Base-by-base conservation (phyloP, 768 basidiomycete genomes). In the Chlorophyllum brunneum region DNA sequence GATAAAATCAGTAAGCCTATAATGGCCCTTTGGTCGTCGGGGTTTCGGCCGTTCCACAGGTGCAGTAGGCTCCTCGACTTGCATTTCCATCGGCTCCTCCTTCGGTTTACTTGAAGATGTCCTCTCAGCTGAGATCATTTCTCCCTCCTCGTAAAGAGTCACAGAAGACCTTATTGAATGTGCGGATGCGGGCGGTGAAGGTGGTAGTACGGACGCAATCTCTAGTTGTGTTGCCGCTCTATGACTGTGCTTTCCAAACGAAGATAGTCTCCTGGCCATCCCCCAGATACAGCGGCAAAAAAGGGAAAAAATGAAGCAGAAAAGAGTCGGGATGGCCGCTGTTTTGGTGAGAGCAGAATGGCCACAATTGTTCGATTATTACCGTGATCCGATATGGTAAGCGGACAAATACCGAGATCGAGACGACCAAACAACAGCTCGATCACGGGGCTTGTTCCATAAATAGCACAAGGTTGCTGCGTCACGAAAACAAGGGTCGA, bases 1-100 rank as follows among this genome's bases (percentile, higher is more conserved):
- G 57, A 83, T 79, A 58, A 92, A 93, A 64, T 93, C 91, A 37
- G 74, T 59, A 18, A 93, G 77, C 24, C 81, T 78, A 67, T 92
- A 92, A 15, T 75, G 76, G 22, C 83, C 87, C 59, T 81, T 84
- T 11, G 78, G 76, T 51, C 83, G 69, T 37, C 58, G 56, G 7
- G 63, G 56, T 42, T 55, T 59, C 15, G 61, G 56, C 44, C 43
- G 43, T 34, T 53, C 51, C 20, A 44, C 41, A 22, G 57, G 57
- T 45, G 15, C 27, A 23, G 63, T 59, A 11, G 54, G 49, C 22
- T 47, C 54, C 38, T 57, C 51, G 10, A 44, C 53, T 27, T 57
- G 48, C 29, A 54, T 52, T 20, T 56, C 43, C 34, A 57, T 47
- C 5, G 61, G 58, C 29, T 49, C 60, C 37, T 57, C 51, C 26